phyloP scores from a whole-genome alignment of 305 asterid genomes.

The Fraxinus latifolia region DNA sequence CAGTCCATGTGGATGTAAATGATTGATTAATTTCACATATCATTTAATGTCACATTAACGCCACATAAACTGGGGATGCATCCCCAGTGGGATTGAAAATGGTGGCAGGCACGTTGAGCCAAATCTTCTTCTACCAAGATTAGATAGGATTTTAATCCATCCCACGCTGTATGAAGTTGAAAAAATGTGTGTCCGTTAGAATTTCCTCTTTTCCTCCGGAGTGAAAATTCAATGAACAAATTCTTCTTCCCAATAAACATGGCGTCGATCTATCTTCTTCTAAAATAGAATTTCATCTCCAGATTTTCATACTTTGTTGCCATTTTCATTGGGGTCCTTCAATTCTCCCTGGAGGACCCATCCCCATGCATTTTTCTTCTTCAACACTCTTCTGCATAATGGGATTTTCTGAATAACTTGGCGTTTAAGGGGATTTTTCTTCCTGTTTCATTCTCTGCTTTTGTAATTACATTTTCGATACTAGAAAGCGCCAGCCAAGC shows the following conservation, averaged over 20 bases:
- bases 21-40: no score
- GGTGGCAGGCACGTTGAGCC: neutral
- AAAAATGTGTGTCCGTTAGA: constrained; percentile 18
- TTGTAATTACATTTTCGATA: neutral
- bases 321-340: constrained; percentile 54
- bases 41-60: no score
- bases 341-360: constrained; percentile 47
- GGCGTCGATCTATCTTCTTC: constrained; percentile 18
- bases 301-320: constrained; percentile 27
- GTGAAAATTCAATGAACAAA: constrained; percentile 25
- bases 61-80: no score
- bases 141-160: no score
- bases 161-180: neutral
- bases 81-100: no score
- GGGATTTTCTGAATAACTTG: neutral
- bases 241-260: constrained; percentile 25
- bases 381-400: neutral
- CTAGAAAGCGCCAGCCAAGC: neutral
- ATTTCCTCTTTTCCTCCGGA: constrained; percentile 33
- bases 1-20: no score
- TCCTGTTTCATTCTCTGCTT: neutral
- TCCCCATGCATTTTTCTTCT: neutral
- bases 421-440: neutral
- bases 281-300: constrained; percentile 36
- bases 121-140: neutral